phyloP scores from a whole-genome alignment of 78 protist genomes.

The Anaeramoeba flamelloides region DNA sequence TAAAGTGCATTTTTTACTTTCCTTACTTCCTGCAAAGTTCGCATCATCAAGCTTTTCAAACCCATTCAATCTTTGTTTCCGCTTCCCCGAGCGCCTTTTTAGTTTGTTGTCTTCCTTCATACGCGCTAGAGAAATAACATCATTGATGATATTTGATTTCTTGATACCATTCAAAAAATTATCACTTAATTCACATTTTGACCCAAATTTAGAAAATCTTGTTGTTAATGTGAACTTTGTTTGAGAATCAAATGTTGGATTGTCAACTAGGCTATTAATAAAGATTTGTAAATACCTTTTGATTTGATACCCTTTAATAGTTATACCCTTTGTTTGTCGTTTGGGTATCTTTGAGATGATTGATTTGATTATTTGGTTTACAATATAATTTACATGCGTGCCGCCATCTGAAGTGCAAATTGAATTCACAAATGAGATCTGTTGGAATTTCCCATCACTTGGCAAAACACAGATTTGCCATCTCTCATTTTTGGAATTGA shows the following conservation, averaged over 20 bases:
- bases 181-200: too few relatives aligned
- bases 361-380: constrained; percentile 46
- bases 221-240: constrained; percentile 73
- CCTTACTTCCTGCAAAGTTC: not conserved
- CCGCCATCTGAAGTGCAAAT: constrained; percentile 90
- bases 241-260: constrained; percentile 91
- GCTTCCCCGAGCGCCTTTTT: too few relatives aligned
- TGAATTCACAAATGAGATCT: constrained; percentile 79
- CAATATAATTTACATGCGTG: constrained; percentile 67
- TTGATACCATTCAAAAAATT: too few relatives aligned
- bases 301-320: constrained; percentile 35
- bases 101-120: too few relatives aligned
- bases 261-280: constrained; percentile 74
- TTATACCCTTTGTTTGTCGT: constrained; percentile 35
- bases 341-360: too few relatives aligned
- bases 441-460: constrained; percentile 34
- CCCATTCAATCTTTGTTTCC: not conserved
- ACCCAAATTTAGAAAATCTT: not conserved
- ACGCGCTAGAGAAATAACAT: too few relatives aligned
- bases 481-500: constrained; percentile 26
- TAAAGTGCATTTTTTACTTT: not conserved
- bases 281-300: constrained; percentile 61
- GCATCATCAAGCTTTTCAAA: not conserved
- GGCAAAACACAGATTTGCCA: constrained; percentile 25
- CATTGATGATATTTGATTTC: too few relatives aligned